A percentile compares a stretch with the other conserved stretches of the same genome.
phyloP scores from a whole-genome alignment of 2,329 filamentous ascomycete genomes.

The Aspergillus brasiliensis region DNA sequence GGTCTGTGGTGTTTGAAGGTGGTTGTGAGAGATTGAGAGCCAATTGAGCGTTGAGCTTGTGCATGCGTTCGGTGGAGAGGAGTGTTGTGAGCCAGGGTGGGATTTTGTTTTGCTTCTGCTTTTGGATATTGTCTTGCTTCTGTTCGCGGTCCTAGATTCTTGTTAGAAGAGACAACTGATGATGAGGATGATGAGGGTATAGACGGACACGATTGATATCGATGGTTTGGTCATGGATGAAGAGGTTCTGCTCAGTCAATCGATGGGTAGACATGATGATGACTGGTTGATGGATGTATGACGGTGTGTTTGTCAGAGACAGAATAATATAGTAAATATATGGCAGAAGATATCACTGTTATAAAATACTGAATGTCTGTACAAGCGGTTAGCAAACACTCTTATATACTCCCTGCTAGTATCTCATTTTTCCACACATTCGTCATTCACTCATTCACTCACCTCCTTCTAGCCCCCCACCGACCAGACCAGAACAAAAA shows the following conservation, averaged over 20 bases:
- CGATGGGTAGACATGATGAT: neutral
- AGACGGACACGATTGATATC: neutral
- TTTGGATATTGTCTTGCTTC: neutral
- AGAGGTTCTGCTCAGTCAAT: constrained; percentile 11
- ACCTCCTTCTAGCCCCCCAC: neutral
- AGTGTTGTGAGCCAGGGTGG: constrained; percentile 19
- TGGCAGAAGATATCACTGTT: neutral
- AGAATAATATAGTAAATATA: neutral
- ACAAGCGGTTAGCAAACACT: no score
- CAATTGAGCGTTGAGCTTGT: constrained; percentile 15
- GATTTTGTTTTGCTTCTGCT: neutral
- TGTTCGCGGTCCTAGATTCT: neutral
- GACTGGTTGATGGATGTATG: neutral
- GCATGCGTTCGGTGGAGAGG: constrained; percentile 24
- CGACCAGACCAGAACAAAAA: neutral
- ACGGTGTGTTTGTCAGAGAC: neutral
- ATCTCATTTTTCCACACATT: no score
- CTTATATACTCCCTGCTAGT: no score
- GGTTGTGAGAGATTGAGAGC: neutral
- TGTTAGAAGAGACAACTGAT: neutral
- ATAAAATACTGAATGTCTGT: no score
- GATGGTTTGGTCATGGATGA: neutral
- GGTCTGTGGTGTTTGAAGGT: neutral
- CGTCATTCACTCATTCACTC: no score
- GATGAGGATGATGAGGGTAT: no score